Conservation (phyloP, 2,329 filamentous ascomycete genomes). For the Colletotrichum acutatum region DNA sequence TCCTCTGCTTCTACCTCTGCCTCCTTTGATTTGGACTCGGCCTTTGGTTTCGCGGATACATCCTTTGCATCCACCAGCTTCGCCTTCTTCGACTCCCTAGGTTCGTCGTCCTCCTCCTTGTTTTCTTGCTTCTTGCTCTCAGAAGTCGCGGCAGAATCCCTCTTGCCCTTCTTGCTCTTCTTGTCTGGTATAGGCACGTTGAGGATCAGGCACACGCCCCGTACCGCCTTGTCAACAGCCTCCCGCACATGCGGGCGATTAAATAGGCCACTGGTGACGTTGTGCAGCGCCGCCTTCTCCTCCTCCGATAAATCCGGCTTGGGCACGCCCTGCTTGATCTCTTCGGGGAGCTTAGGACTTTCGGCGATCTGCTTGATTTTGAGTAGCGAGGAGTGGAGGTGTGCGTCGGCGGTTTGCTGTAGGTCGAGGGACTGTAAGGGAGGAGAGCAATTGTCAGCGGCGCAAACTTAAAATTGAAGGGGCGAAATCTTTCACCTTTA, state of each 20-base stretch:
- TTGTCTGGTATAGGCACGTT: slow-evolving; percentile 60
- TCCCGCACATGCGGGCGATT: slow-evolving; percentile 63
- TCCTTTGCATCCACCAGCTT: slow-evolving; percentile 38
- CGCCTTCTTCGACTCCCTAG: slow-evolving; percentile 44
- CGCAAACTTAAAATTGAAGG: background rate
- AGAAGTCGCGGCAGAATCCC: slow-evolving; percentile 36
- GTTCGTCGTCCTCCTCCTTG: slow-evolving; percentile 37
- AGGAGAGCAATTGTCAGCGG: slow-evolving; percentile 12
- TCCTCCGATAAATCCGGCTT: slow-evolving; percentile 64
- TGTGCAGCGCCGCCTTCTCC: slow-evolving; percentile 63
- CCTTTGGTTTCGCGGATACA: slow-evolving; percentile 39
- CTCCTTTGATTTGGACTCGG: slow-evolving; percentile 46
- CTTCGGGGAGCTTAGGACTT: slow-evolving; percentile 60
- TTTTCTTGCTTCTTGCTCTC: slow-evolving; percentile 47
- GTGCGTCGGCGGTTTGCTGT: slow-evolving; percentile 65
- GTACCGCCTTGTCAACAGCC: slow-evolving; percentile 59
- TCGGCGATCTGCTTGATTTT: slow-evolving; percentile 64
- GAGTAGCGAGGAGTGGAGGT: slow-evolving; percentile 65
- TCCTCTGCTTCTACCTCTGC: slow-evolving; percentile 41
- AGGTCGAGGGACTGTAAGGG: slow-evolving; percentile 66
- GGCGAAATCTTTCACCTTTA: slow-evolving; percentile 57
- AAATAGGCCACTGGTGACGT: slow-evolving; percentile 69
- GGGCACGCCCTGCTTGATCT: slow-evolving; percentile 57
- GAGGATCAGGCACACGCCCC: slow-evolving; percentile 60
- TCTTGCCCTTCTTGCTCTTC: slow-evolving; percentile 45